Evolutionary conservation across 208 protist genomes (phyloP), one percentile per base, ranked within the genome.

Genomic region (Acanthamoeba divionensis): DNA sequence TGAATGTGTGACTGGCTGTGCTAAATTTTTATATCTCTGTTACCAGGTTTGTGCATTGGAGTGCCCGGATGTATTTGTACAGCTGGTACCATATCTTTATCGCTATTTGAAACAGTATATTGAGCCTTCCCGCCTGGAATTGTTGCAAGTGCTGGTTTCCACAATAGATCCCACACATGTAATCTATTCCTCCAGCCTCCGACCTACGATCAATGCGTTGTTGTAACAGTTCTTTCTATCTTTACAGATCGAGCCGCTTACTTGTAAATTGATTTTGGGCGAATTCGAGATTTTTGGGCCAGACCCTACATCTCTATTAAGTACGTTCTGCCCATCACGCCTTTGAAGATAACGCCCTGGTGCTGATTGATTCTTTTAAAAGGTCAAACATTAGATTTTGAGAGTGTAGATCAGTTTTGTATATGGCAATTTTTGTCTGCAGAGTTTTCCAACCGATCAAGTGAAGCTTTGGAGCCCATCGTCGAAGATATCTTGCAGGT

Each of bases 131-230:
- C 77, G 77, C 10, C 15, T 45, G 29, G 54, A 62, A 26, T 45
- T 67, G 1, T 26, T 87, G 21, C 77, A 87, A n/a, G n/a, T 66
- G 3, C 41, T 87, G n/a, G 55, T 48, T 7, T 50, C 1, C 55
- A 62, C 63, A n/a, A 57, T 26, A 12, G 77, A 87, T 66, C 77
- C 77, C 13, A 87, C 55, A 24, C 77, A 87, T 29, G 77, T 87
- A 67, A n/a, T 31, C 31, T 33, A 1, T 10, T 24, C 13, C 44
- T 65, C 50, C 24, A 38, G 13, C 1, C 29, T 50, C 29, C 8
- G n/a, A 15, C 13, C 3, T 54, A 77, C 0, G 33, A n/a, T 36
- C 26, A 38, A 36, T 4, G 38, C 6, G 5, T 24, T 6, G 33
- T 80, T 33, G 38, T 33, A 15, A 29, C 38, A n/a, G 29, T 9